These are phyloP conservation scores for Balakata baccata DNA, from an alignment of 345 rosid genomes.

Conservation along the genomic window DNA sequence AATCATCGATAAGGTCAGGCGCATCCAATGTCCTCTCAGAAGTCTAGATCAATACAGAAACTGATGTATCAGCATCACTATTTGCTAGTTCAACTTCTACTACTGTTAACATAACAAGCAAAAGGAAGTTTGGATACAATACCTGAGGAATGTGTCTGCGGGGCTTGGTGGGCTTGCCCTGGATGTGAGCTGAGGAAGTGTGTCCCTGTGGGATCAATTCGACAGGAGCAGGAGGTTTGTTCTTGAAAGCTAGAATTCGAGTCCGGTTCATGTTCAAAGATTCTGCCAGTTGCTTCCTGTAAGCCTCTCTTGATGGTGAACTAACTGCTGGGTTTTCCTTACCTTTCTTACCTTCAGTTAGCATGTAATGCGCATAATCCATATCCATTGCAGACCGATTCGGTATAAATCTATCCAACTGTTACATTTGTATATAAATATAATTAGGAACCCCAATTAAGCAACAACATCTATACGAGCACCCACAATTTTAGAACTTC, in stretches of 20 bases:
- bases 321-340: constrained; percentile 35
- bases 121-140: not conserved
- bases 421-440: not conserved
- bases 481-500: no score
- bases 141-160: constrained; percentile 17
- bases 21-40: constrained; percentile 19
- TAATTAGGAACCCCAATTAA: not conserved
- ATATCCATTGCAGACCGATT: constrained; percentile 16
- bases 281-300: constrained; percentile 60
- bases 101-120: not conserved
- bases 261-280: constrained; percentile 53
- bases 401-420: constrained; percentile 20
- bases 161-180: not conserved
- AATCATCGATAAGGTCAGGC: not conserved
- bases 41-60: not conserved
- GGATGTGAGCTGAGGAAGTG: constrained; percentile 1
- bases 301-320: constrained; percentile 61
- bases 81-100: no score
- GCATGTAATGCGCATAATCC: constrained; percentile 23
- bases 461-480: not conserved
- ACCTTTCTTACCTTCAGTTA: constrained; percentile 36
- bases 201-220: constrained; percentile 21
- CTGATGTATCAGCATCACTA: no score
- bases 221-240: constrained; percentile 49
- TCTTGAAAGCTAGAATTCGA: constrained; percentile 66